These are phyloP conservation scores for Colletotrichum cereale DNA, from an alignment of 2,329 filamentous ascomycete species.

Conservation along the genomic window DNA sequence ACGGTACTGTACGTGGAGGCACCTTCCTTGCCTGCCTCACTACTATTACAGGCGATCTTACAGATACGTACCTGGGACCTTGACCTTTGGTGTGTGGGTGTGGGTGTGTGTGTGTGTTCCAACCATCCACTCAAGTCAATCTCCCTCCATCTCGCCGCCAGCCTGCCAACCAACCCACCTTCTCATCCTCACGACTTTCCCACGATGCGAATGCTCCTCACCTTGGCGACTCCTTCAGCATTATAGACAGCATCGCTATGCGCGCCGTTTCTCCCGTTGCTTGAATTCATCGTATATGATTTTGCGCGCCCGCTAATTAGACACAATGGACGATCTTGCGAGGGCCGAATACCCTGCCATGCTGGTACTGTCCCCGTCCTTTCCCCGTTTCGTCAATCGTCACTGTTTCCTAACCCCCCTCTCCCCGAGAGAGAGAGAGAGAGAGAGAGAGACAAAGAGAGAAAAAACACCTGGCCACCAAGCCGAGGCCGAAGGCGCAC, in stretches of 20 bases:
- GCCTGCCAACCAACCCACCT: slow-evolving; percentile 20
- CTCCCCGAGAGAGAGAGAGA: neutral
- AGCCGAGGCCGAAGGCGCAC: neutral
- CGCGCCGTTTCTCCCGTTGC: slow-evolving; percentile 38
- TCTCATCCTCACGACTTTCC: slow-evolving; percentile 31
- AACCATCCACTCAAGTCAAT: slow-evolving; percentile 31
- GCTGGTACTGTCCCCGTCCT: slow-evolving; percentile 73
- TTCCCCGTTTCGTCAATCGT: slow-evolving; percentile 5
- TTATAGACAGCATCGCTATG: slow-evolving; percentile 43
- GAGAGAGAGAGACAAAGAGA: neutral
- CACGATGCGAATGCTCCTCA: slow-evolving; percentile 40
- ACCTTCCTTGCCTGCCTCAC: slow-evolving; percentile 28
- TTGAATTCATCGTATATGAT: slow-evolving; percentile 38
- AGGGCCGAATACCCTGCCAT: slow-evolving; percentile 93
- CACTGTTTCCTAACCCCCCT: slow-evolving; percentile 15
- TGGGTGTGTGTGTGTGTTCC: too few species aligned
- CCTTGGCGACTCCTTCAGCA: slow-evolving; percentile 35
- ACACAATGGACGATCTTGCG: slow-evolving; percentile 79
- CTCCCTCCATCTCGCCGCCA: slow-evolving; percentile 19
- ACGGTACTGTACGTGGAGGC: neutral
- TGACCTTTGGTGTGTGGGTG: too few species aligned
- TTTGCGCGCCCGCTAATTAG: slow-evolving; percentile 39
- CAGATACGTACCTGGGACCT: neutral
- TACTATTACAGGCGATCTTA: slow-evolving; percentile 12
- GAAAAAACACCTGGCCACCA: neutral